These are phyloP conservation scores for Aspergillus felis DNA, from an alignment of 2,329 filamentous ascomycete genomes.

Conservation along the genomic window DNA sequence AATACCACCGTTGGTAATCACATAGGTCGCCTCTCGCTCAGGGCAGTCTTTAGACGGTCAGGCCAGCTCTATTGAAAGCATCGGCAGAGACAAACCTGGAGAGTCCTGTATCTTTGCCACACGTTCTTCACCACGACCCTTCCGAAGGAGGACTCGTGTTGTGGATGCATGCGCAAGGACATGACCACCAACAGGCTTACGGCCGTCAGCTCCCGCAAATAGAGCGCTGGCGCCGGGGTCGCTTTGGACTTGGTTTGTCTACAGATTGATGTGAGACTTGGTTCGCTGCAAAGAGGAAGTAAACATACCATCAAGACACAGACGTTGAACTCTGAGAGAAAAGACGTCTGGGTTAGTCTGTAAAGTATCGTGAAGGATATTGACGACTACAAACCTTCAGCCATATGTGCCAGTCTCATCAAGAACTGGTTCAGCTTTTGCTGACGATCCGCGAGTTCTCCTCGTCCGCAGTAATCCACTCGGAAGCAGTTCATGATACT, in stretches of 20 bases:
- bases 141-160: slow-evolving; percentile 62
- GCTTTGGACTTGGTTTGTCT: slow-evolving; percentile 69
- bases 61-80: slow-evolving; percentile 10
- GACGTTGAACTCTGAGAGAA: slow-evolving; percentile 59
- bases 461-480: slow-evolving; percentile 63
- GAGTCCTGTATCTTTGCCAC: slow-evolving; percentile 67
- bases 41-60: slow-evolving; percentile 54
- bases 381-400: slow-evolving; percentile 47
- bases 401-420: slow-evolving; percentile 60
- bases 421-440: slow-evolving; percentile 65
- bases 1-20: slow-evolving; percentile 67
- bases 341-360: slow-evolving; percentile 2
- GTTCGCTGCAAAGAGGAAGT: background rate
- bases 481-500: slow-evolving; percentile 68
- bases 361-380: background rate
- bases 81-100: slow-evolving; percentile 47
- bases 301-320: slow-evolving; percentile 56
- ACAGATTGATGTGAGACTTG: slow-evolving; percentile 1
- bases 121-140: slow-evolving; percentile 65
- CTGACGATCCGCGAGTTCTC: slow-evolving; percentile 65
- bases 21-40: slow-evolving; percentile 65
- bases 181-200: slow-evolving; percentile 65
- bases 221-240: slow-evolving; percentile 66
- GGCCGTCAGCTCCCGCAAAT: slow-evolving; percentile 64
- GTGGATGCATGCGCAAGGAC: slow-evolving; percentile 66